Percentiles rank a stretch among this genome's conserved stretches.
Evolutionary conservation across 495 filamentous ascomycete genomes (phyloP).

Genomic region (Penicillium robsamsonii): DNA sequence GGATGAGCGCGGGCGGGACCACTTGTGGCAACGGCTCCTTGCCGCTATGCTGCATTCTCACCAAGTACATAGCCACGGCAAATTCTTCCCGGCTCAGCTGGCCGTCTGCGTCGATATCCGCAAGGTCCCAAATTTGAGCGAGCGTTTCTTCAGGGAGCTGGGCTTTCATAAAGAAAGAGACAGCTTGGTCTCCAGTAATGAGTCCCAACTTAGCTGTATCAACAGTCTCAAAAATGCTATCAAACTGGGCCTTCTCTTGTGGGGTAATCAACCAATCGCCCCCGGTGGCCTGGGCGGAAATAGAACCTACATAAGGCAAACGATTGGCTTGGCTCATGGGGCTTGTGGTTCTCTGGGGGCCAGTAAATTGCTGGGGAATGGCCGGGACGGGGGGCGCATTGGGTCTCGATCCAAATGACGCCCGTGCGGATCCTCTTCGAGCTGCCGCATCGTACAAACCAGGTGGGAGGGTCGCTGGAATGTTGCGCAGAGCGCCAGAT

Average conservation of each 20-base stretch:
- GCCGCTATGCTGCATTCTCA: conserved; percentile 78
- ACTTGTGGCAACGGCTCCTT: conserved; percentile 66
- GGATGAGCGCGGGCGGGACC: conserved; percentile 78
- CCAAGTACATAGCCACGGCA: conserved; percentile 96
- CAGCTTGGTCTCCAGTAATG: conserved; percentile 94
- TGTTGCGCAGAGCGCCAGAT: conserved; percentile 69
- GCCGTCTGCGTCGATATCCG: conserved; percentile 89
- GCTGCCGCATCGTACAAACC: conserved; percentile 90
- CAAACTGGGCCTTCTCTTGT: conserved; percentile 81
- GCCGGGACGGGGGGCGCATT: conserved; percentile 52
- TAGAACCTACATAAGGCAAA: conserved; percentile 52
- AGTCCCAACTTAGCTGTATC: conserved; percentile 75
- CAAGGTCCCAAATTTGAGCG: conserved; percentile 96
- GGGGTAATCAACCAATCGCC: conserved; percentile 79
- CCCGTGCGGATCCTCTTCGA: conserved; percentile 56
- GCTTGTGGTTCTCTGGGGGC: conserved; percentile 64
- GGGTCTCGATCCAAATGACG: conserved; percentile 44
- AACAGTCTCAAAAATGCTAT: conserved; percentile 75
- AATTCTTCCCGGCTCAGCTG: conserved; percentile 86
- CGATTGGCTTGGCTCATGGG: conserved; percentile 55
- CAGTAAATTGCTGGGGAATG: conserved; percentile 73
- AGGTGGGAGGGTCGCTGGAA: conserved; percentile 80
- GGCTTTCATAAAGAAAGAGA: conserved; percentile 88
- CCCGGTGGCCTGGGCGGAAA: conserved; percentile 63
- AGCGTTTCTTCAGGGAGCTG: conserved; percentile 84